phyloP scores from a whole-genome alignment of 1,284 basidiomycete genomes.

The Bondarzewia mesenterica region DNA sequence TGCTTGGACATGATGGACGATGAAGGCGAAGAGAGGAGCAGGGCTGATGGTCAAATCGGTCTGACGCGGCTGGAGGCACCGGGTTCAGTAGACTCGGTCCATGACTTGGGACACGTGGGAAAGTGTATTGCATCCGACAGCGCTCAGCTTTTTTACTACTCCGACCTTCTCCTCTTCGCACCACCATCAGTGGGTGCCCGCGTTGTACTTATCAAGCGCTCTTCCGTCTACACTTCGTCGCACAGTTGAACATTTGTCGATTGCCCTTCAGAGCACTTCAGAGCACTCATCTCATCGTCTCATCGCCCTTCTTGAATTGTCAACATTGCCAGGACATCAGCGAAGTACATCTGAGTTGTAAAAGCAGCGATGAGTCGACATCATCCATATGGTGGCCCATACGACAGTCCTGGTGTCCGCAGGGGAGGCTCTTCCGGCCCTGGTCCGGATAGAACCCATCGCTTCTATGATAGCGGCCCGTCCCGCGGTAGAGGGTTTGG shows the following conservation, averaged over 20 bases:
- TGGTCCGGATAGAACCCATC: constrained; percentile 67
- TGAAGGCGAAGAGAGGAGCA: constrained; percentile 16
- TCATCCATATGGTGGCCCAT: constrained; percentile 71
- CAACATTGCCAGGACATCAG: constrained; percentile 19
- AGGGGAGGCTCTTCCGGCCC: constrained; percentile 58
- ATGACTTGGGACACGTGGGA: background rate
- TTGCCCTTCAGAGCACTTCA: background rate
- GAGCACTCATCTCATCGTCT: background rate
- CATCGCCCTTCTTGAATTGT: constrained; percentile 13
- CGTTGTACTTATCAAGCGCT: no score
- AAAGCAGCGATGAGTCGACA: constrained; percentile 81
- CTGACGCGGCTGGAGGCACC: background rate
- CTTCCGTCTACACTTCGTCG: no score
- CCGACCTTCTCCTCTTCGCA: no score
- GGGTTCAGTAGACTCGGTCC: background rate
- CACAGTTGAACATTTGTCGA: background rate
- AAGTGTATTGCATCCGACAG: background rate
- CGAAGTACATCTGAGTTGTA: constrained; percentile 24
- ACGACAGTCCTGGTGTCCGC: constrained; percentile 48
- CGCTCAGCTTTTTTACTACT: background rate
- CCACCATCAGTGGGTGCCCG: no score
- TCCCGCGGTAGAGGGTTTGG: constrained; percentile 56
- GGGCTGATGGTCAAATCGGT: constrained; percentile 6
- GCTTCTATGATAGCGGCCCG: constrained; percentile 51
- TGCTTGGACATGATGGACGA: constrained; percentile 62